Base-by-base conservation (phyloP, 1,284 basidiomycete genomes). In the Fistulinella staudtii region DNA sequence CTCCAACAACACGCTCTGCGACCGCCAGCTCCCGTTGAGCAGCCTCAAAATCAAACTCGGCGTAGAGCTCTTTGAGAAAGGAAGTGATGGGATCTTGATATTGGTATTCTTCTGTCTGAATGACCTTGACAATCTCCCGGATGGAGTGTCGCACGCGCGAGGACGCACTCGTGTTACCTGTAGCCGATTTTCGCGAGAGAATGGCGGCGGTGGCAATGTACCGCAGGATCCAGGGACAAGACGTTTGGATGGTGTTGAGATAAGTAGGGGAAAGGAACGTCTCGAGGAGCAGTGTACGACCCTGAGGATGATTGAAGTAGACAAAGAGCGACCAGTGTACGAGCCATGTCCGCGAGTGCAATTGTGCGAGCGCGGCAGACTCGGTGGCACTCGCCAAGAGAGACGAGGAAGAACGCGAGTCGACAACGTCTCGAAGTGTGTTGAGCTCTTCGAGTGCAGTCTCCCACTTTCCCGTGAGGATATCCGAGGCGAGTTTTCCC, bases 251-350 rank as follows among this genome's bases (percentile, higher is more conserved):
- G 20, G 95, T 97, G 75, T 96, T 96, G 65, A 99, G 86, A 74
- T 98, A 99, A 3, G 90, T 88, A 2, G 93, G 93, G 18, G 89
- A 80, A 58, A 98, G 83, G 84, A 97, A 99, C 20, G 92, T 91
- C 63, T 99, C 96, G 53, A 99, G 85, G 45, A 99, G 82, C 30
- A 91, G 82, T n/a, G 89, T 89, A 33, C 94, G 84, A 23, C 92
- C 93, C 53, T 93, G 80, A 0, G 85, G 84, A 68, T 97, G 92
- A 74, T 97, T 97, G 78, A 95, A 98, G 72, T 94, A 98, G 53
- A 98, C 92, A 68, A 98, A 99, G 41, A 99, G 82, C 14, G 89
- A 91, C 95, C 95, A 99, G 73, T 99, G 96, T 11, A 93, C 81
- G 47, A 96, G 80, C 94, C 95, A 98, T 39, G 92, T 92, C 49